Evolutionary conservation across 1,139 yeast genomes (phyloP), one percentile per base, ranked within the genome.

Genomic region (Magnusiomyces tetraspermus): DNA sequence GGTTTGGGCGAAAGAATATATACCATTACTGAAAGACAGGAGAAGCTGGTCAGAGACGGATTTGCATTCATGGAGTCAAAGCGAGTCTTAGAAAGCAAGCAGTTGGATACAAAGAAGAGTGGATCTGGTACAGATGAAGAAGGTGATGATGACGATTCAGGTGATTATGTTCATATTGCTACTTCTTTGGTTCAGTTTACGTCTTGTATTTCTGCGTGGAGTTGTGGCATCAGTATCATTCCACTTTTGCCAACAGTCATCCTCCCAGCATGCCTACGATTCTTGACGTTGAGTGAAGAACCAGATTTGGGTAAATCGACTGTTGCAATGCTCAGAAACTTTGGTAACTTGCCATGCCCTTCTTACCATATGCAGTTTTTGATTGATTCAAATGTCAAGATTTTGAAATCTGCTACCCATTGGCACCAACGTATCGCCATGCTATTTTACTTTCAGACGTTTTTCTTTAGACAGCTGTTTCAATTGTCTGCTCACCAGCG

Each of bases 381-480:
- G 50, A 74, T 87, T 37, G 64, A 67, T 2, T 72, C 82, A 65
- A 72, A 85, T 22, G 78, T 79, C 48, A 61, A 61, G 11, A 74
- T 76, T 52, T 71, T 77, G 45, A 51, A 55, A 33, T 68, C 67
- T 22, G 61, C 71, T 28, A 71, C 79, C 11, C 79, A 82, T 21
- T 78, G 87, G 64, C 82, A 85, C 55, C 96, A 89, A 65, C 71
- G 80, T 0, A 73, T 82, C 51, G 76, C 86, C 15, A 73, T 87
- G 56, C 76, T 92, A 23, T 79, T 82, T 33, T 84, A 86, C 57
- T 74, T 85, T 15, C 95, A 88, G 59, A 80, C 83, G 1, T 78
- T 88, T 58, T 88, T 81, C 62, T 83, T 87, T 64, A 79, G 83
- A 52, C 85, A 89, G 58, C 71, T 86, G 56, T 74, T 88, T 60